Evolutionary conservation across 192 early-diverging fungal species (phyloP), one percentile per base, ranked within the genome.

Genomic region (Coemansia sp.): DNA sequence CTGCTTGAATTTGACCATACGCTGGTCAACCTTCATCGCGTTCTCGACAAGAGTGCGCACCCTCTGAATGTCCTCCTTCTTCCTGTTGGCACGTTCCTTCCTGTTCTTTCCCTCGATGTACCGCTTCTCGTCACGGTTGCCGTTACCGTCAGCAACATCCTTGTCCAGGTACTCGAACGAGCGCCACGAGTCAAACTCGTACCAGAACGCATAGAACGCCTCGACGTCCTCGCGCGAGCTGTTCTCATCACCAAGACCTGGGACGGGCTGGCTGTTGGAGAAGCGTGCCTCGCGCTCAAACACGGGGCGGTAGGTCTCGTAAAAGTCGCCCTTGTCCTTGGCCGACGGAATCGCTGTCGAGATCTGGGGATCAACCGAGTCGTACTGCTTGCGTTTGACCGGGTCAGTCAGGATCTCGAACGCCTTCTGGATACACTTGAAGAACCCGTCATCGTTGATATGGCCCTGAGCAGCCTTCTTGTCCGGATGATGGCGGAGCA

Each of bases 371-470:
- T 99, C 97, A 37, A 93, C 88, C 28, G 96, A 97, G 82, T 99
- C 97, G 83, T 87, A 99, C 82, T 97, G 93, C 55, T 88, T 86
- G 74, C 97, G 88, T 82, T 91, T 91, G 47, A 84, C 84, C 17
- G 87, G 87, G 79, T 99, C 92, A 56, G 86, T 92, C 69, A 99
- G 84, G 22, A 94, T 90, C 68, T 99, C 95, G 77, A 87, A 93
- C 10, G 97, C 95, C 83, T 83, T 88, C 71, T 97, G 93, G 57
- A 98, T 91, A 78, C 97, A 99, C 86, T 99, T 99, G 91, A 99
- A 99, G 84, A 98, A 97, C n/a, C 87, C 82, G 82, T 99, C 97
- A 67, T 95, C 92, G 81, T 90, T 90, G 31, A 80, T 71, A 47
- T 82, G 75, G 31, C 87, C 88, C 64, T 86, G 84, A 19, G 82